Base-by-base conservation (phyloP, 192 early-diverging fungal genomes). In the Paraglomus brasilianum region DNA sequence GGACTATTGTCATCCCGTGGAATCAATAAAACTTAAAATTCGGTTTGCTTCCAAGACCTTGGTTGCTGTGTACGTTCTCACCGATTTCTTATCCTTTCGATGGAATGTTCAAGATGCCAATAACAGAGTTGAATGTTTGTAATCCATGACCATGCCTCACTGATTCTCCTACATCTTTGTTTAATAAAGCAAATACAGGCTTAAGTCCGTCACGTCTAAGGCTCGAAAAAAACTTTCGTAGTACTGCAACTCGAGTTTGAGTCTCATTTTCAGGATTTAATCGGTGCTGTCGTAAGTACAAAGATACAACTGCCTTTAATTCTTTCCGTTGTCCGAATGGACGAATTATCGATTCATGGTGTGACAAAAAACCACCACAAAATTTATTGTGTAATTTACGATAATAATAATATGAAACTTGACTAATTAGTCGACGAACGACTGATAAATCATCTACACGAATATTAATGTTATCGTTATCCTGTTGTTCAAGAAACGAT, bases 61-160 rank as follows among this genome's bases (percentile, higher is more conserved):
- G 14, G 13, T 38, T 49, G 47, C 40, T 15, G 36, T 8, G 38
- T 65, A 65, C 9, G 7, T 38, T 19, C n/a, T 0, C 48, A 15
- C 48, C 30, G 4, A 65, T 17, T 50, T 65, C 9, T 49, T 65
- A 0, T 65, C 43, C 5, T 65, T 65, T 41, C 13, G 15, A 65
- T 65, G 8, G 63, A 22, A 36, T 65, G 63, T 8, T 65, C 63
- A 8, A 65, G 13, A 21, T 62, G 60, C 60, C 41, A 62, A 10
- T 19, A 62, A 24, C 21, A 62, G 5, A 62, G 8, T 19, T 65
- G 63, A 22, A 65, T 19, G 15, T 50, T 65, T 36, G 15, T 1
- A 8, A 8, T 65, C 36, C 63, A 47, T 50, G 63, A 40, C 48
- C 63, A 65, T 30, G 63, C 63, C 13, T 48, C 36, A 24, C 39